These are phyloP conservation scores for Aurantiochytrium sp. DNA, from an alignment of 108 stramenopile genomes.

Conservation along the genomic window DNA sequence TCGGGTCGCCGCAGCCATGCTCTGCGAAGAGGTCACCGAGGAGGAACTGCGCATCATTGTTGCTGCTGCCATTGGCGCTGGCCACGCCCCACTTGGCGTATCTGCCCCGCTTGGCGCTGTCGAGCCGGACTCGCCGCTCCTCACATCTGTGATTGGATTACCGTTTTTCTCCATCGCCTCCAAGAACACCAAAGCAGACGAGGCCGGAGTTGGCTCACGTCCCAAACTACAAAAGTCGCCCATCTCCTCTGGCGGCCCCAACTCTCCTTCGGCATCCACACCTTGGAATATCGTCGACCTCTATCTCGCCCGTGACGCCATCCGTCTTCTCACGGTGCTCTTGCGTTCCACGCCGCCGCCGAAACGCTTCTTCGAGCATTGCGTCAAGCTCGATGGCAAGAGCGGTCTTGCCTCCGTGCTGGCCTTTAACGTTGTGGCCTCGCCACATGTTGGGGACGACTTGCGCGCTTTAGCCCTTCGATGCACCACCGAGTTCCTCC, in stretches of 20 bases:
- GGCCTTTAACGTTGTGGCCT: not conserved
- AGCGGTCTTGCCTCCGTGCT: not conserved
- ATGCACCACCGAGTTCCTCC: not conserved
- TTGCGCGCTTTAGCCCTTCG: not conserved
- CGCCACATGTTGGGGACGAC: not conserved
- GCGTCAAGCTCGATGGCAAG: not conserved
- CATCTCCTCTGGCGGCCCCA: too few relatives aligned
- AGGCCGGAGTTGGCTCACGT: too few relatives aligned
- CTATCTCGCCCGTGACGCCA: not conserved
- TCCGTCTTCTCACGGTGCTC: not conserved
- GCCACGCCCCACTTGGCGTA: not conserved
- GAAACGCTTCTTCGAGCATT: not conserved
- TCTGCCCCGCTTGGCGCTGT: not conserved
- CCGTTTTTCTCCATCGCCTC: too few relatives aligned
- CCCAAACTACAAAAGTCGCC: too few relatives aligned
- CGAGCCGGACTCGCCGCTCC: not conserved
- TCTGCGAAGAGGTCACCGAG: not conserved
- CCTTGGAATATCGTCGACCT: not conserved
- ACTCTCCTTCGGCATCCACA: not conserved
- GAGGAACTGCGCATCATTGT: not conserved
- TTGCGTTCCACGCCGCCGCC: not conserved
- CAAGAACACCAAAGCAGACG: too few relatives aligned
- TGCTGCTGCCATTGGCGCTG: not conserved
- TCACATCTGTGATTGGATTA: not conserved
- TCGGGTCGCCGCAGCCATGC: not conserved